phyloP scores from a whole-genome alignment of 192 early-diverging fungal genomes.

The Spizellomyces sp. region DNA sequence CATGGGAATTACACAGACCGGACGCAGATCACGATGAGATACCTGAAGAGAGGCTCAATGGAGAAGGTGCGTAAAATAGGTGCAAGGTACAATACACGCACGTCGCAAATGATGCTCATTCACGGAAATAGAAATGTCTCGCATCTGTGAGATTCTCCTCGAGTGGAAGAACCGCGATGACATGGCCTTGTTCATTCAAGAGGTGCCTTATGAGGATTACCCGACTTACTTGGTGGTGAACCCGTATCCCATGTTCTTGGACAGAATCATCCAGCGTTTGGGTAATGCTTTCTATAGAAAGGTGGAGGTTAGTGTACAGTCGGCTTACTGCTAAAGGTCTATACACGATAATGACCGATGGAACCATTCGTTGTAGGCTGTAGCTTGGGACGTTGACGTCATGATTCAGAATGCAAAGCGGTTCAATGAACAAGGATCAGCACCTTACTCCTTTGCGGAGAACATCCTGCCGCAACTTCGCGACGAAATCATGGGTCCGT shows the following conservation, averaged over 20 bases:
- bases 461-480: neutral
- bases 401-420: conserved; percentile 21
- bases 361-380: conserved; percentile 7
- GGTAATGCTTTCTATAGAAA: conserved; percentile 32
- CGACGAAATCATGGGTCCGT: conserved; percentile 16
- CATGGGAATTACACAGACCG: conserved; percentile 30
- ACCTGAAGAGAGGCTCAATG: conserved; percentile 1
- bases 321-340: neutral
- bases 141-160: conserved; percentile 16
- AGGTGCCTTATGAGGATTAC: conserved; percentile 21
- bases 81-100: neutral
- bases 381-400: conserved; percentile 22
- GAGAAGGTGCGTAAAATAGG: neutral
- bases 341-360: neutral
- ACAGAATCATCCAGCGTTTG: conserved; percentile 23
- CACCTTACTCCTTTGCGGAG: conserved; percentile 12
- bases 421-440: conserved; percentile 16
- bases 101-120: neutral
- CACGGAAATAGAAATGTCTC: conserved; percentile 4
- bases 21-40: conserved; percentile 12
- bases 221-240: conserved; percentile 31
- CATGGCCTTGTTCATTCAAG: conserved; percentile 24
- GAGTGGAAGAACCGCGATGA: neutral
- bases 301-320: conserved; percentile 13
- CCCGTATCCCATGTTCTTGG: conserved; percentile 34